phyloP scores from a whole-genome alignment of 2,329 filamentous ascomycete species.

The Arthrobotrys conoides region DNA sequence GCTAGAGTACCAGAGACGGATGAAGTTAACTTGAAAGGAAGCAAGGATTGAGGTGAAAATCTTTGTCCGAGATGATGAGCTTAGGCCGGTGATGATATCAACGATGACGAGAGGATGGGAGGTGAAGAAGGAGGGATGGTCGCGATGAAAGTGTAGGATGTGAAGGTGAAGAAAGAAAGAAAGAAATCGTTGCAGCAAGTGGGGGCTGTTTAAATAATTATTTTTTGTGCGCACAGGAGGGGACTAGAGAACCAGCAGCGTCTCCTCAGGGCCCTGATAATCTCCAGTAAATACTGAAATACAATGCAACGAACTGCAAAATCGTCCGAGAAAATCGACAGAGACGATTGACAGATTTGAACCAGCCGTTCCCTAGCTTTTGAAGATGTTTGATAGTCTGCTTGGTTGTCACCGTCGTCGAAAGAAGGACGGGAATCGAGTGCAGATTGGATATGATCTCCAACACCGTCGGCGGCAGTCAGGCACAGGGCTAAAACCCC shows the following conservation, averaged over 20 bases:
- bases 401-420: conserved; percentile 13
- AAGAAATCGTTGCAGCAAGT: not conserved
- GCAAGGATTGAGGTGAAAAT: not conserved
- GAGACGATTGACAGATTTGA: not conserved
- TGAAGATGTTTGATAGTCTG: not conserved
- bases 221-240: conserved; percentile 1
- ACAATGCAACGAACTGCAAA: conserved; percentile 3
- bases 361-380: not conserved
- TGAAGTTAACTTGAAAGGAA: not conserved
- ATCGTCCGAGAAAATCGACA: not conserved
- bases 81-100: not conserved
- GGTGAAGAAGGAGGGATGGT: conserved; percentile 10
- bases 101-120: not conserved
- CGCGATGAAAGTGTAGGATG: not conserved
- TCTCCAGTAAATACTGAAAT: not conserved
- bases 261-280: not conserved
- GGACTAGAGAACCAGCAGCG: not conserved
- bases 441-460: not conserved
- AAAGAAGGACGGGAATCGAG: not conserved
- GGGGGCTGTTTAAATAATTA: conserved; percentile 8
- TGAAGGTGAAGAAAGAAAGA: conserved; percentile 1
- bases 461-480: not conserved
- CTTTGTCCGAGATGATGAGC: not conserved
- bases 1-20: not conserved
- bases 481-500: not conserved